A percentile compares a stretch with the other conserved stretches of the same genome.
These are phyloP conservation scores for Rhodotorula diobovata DNA, from an alignment of 768 basidiomycete species.

Conservation along the genomic window DNA sequence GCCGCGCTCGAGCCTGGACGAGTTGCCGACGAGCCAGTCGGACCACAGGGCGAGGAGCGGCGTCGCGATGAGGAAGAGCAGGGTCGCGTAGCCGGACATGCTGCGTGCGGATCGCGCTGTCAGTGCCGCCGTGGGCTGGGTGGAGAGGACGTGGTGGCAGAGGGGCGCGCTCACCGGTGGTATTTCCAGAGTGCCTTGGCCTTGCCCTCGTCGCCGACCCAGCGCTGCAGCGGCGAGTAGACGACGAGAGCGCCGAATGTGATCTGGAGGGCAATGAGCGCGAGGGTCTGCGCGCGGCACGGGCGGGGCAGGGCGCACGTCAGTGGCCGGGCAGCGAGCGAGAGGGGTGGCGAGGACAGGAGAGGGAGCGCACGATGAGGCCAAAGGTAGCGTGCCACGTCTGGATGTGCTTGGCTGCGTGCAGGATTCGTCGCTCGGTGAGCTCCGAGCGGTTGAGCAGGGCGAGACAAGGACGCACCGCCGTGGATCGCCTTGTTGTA, in stretches of 20 bases:
- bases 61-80: constrained; percentile 28
- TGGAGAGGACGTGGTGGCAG: too few species aligned
- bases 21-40: constrained; percentile 34
- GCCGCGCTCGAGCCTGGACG: constrained; percentile 1
- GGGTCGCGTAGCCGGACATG: constrained; percentile 37
- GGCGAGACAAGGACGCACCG: not conserved
- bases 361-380: constrained; percentile 15
- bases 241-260: constrained; percentile 29
- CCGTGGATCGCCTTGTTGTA: constrained; percentile 39
- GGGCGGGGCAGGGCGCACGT: not conserved
- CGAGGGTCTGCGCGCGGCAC: constrained; percentile 11
- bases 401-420: constrained; percentile 33
- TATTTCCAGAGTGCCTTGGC: constrained; percentile 40
- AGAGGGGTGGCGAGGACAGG: too few species aligned
- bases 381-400: constrained; percentile 39
- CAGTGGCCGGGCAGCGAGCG: too few species aligned
- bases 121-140: not conserved
- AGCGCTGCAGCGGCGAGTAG: constrained; percentile 25
- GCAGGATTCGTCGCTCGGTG: not conserved
- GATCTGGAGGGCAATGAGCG: constrained; percentile 30
- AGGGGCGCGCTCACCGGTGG: constrained; percentile 25
- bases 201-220: constrained; percentile 15
- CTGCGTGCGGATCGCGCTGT: not conserved
- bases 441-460: not conserved
- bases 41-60: constrained; percentile 29